A percentile compares a stretch with the other conserved stretches of the same genome.
Evolutionary conservation across 2,329 filamentous ascomycete species (phyloP).

Genomic region (Esteya vermicola): DNA sequence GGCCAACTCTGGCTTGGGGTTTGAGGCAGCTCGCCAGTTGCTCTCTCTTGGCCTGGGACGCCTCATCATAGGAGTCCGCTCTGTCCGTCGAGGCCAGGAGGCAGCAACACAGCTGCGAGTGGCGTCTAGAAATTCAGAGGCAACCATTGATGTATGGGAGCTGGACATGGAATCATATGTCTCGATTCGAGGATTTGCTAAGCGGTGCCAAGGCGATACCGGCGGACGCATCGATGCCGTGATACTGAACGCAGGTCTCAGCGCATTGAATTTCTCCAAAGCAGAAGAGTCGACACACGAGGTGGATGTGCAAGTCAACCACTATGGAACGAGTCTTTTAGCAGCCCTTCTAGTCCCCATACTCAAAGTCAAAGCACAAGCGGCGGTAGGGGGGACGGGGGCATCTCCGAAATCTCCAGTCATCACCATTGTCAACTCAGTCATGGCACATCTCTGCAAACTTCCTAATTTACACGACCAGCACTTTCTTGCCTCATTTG

Average conservation of each 20-base stretch:
- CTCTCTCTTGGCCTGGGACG: slow-evolving; percentile 5
- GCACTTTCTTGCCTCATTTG: slow-evolving; percentile 9
- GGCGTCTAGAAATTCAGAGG: slow-evolving; percentile 1
- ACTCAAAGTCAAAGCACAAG: background rate
- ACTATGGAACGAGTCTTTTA: slow-evolving; percentile 17
- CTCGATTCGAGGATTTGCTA: slow-evolving; percentile 20
- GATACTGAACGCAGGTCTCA: slow-evolving; percentile 5
- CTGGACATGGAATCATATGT: slow-evolving; percentile 23
- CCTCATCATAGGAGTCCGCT: slow-evolving; percentile 10
- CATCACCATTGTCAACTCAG: slow-evolving; percentile 13
- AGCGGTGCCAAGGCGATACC: slow-evolving; percentile 1
- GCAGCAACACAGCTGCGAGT: background rate
- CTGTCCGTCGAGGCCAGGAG: background rate
- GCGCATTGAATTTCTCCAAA: background rate
- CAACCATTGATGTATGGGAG: slow-evolving; percentile 20
- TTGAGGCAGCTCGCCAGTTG: slow-evolving; percentile 8
- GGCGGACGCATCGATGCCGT: slow-evolving; percentile 3
- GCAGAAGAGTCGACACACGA: slow-evolving; percentile 10
- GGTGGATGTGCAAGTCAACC: slow-evolving; percentile 18
- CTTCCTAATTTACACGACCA: slow-evolving; percentile 9
- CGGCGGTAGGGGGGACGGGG: too few relatives aligned
- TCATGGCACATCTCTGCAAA: slow-evolving; percentile 10
- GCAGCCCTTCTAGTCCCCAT: slow-evolving; percentile 29
- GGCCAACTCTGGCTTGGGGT: slow-evolving; percentile 9
- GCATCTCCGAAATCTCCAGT: slow-evolving; percentile 1